Percentiles rank a stretch among this genome's conserved stretches.
Conservation (phyloP, 2,329 filamentous ascomycete species). For the Ophiosphaerella herpotricha region DNA sequence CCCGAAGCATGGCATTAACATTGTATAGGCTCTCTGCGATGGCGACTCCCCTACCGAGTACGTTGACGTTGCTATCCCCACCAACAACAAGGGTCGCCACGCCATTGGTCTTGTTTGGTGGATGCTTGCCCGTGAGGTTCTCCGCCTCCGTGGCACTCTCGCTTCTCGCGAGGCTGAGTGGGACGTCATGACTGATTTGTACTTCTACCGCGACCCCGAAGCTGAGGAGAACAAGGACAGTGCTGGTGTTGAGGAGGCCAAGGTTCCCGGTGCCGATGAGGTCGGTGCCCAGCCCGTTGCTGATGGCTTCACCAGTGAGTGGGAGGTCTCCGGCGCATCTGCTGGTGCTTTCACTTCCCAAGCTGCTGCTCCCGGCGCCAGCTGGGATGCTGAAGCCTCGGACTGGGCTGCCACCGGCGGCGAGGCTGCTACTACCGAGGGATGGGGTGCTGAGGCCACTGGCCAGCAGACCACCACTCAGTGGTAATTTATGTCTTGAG, state of each 20-base stretch:
- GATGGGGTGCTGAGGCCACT: slow-evolving; percentile 54
- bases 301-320: slow-evolving; percentile 79
- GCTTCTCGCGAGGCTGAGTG: slow-evolving; percentile 94
- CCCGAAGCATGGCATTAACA: slow-evolving; percentile 8
- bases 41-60: slow-evolving; percentile 99
- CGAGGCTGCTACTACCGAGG: slow-evolving; percentile 55
- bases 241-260: slow-evolving; percentile 79
- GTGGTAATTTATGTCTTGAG: slow-evolving; percentile 50
- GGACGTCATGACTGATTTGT: slow-evolving; percentile 99
- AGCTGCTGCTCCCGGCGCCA: slow-evolving; percentile 65
- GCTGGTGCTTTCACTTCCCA: slow-evolving; percentile 65
- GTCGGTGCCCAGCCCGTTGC: slow-evolving; percentile 79
- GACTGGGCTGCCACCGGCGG: slow-evolving; percentile 68
- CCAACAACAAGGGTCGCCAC: slow-evolving; percentile 99
- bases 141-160: slow-evolving; percentile 96
- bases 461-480: slow-evolving; percentile 39
- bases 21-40: slow-evolving; percentile 79
- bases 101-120: slow-evolving; percentile 99
- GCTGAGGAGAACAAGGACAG: slow-evolving; percentile 98
- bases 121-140: slow-evolving; percentile 99
- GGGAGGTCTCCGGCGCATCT: slow-evolving; percentile 74
- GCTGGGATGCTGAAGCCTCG: slow-evolving; percentile 66
- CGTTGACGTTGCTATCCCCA: slow-evolving; percentile 99
- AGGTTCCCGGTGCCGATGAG: slow-evolving; percentile 84
- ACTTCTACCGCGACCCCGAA: slow-evolving; percentile 99